Evolutionary conservation across 202 grass and related monocot species (phyloP).

Genomic region (Carex sylvatica): DNA sequence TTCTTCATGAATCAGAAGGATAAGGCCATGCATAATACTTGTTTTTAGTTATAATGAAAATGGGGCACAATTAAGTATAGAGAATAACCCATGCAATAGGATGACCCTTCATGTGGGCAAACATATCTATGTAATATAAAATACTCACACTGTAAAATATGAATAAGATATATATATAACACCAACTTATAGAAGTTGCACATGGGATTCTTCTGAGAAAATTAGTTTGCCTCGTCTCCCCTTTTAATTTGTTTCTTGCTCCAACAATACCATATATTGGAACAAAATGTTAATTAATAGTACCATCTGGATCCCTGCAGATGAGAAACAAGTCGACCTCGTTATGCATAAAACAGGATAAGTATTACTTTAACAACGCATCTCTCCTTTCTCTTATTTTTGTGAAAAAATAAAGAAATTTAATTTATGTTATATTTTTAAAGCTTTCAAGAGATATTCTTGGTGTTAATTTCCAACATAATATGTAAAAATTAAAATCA

Average conservation of each 20-base stretch:
- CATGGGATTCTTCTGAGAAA: neutral
- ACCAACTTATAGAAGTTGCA: neutral
- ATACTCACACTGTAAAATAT: neutral
- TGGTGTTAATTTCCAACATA: too few relatives aligned
- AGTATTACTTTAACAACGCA: too few relatives aligned
- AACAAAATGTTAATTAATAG: neutral
- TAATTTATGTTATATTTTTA: neutral
- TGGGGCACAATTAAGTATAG: neutral
- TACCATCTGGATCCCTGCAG: neutral
- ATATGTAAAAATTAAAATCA: neutral
- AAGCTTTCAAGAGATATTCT: neutral
- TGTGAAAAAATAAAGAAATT: too few relatives aligned
- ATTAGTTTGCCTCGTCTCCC: neutral
- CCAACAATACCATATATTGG: neutral
- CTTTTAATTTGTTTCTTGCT: neutral
- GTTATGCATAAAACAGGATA: too few relatives aligned
- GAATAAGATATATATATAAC: neutral
- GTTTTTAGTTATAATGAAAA: neutral
- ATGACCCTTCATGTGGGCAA: neutral
- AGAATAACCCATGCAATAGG: too few relatives aligned
- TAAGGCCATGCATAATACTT: neutral
- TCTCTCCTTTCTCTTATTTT: too few relatives aligned
- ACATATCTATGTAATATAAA: conserved; percentile 1
- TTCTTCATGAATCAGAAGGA: neutral
- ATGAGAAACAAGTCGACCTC: neutral